These are phyloP conservation scores for Fusarium nurragi DNA, from an alignment of 2,329 filamentous ascomycete species.

Conservation along the genomic window DNA sequence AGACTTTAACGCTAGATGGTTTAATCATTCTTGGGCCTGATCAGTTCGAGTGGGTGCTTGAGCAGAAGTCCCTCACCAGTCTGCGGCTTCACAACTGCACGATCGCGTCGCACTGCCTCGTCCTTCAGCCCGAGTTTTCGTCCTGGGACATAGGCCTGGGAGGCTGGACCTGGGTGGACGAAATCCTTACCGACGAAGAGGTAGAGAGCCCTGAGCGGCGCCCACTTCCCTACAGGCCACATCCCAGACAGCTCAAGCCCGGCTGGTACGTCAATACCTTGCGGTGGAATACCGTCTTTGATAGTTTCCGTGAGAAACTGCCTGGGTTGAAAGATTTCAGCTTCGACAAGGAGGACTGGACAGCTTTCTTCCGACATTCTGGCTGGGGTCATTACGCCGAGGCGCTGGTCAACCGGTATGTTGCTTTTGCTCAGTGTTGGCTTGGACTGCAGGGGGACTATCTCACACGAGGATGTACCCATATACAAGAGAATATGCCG, in stretches of 20 bases:
- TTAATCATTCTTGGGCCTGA: constrained; percentile 32
- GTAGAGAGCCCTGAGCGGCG: too few relatives aligned
- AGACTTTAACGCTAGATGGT: constrained; percentile 16
- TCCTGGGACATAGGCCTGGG: background rate
- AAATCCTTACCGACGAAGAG: background rate
- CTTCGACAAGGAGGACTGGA: background rate
- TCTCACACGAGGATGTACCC: background rate
- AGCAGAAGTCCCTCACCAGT: constrained; percentile 2
- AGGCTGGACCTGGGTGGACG: constrained; percentile 19
- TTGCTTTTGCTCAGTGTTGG: background rate
- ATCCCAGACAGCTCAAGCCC: background rate
- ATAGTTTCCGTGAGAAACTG: constrained; percentile 23
- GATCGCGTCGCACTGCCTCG: constrained; percentile 8
- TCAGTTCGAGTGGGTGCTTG: constrained; percentile 42
- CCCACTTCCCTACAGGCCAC: background rate
- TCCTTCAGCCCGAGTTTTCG: rapidly evolving
- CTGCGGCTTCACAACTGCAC: constrained; percentile 24
- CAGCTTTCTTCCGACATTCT: background rate
- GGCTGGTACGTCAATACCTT: background rate
- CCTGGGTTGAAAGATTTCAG: background rate
- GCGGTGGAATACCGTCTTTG: constrained; percentile 38
- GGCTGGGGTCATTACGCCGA: rapidly evolving
- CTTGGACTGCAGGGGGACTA: background rate
- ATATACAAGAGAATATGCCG: background rate
- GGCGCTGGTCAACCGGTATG: background rate